Percentiles rank a stretch among this genome's conserved stretches.
phyloP scores from a whole-genome alignment of 768 basidiomycete genomes.

The Roridomyces roridus region DNA sequence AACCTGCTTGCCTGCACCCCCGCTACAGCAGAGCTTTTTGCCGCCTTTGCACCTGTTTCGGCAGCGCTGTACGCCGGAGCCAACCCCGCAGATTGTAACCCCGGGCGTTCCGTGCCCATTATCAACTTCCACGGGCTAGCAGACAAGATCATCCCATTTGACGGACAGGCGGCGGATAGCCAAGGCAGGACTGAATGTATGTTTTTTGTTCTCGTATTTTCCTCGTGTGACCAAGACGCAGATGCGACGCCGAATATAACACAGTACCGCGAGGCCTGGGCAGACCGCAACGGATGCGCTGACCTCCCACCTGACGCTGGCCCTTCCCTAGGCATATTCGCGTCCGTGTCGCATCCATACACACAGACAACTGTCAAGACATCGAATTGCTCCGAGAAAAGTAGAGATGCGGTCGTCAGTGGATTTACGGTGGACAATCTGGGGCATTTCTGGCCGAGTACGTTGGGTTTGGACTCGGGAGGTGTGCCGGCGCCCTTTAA shows the following conservation, averaged over 20 bases:
- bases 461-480: conserved; percentile 16
- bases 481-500: conserved; percentile 20
- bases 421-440: conserved; percentile 20
- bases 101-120: conserved; percentile 20
- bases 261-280: conserved; percentile 21
- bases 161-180: conserved; percentile 11
- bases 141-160: conserved; percentile 13
- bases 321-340: not conserved
- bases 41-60: conserved; percentile 24
- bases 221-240: not conserved
- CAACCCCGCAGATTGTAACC: conserved; percentile 15
- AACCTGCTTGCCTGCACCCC: conserved; percentile 25
- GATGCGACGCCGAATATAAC: conserved; percentile 25
- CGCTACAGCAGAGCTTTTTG: conserved; percentile 19
- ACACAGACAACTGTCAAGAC: conserved; percentile 16
- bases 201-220: no score
- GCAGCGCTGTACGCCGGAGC: conserved; percentile 22
- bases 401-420: conserved; percentile 10
- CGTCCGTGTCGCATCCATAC: conserved; percentile 21
- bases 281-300: conserved; percentile 21
- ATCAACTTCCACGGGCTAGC: conserved; percentile 25
- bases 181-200: conserved; percentile 17
- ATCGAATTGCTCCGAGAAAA: conserved; percentile 14
- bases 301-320: not conserved
- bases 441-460: conserved; percentile 22